phyloP scores from a whole-genome alignment of 768 basidiomycete genomes.

The Daedalea quercina region DNA sequence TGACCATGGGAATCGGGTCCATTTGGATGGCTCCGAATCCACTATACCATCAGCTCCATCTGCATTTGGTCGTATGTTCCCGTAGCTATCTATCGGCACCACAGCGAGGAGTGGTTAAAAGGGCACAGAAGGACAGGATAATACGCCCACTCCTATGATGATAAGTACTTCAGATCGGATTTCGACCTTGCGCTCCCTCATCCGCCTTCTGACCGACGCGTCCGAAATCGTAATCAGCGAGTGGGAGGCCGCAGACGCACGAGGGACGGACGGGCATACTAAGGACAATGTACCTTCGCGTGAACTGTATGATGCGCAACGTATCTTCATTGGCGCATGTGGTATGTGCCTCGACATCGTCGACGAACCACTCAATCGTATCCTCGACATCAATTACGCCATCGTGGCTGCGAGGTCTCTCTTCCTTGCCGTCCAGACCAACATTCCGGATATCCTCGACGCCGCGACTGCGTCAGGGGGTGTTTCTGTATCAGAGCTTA shows the following conservation, averaged over 20 bases:
- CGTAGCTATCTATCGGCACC: too few species aligned
- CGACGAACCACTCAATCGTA: constrained; percentile 1
- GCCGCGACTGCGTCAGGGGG: not conserved
- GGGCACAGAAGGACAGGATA: too few species aligned
- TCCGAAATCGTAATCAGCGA: constrained; percentile 5
- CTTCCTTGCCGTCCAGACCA: constrained; percentile 1
- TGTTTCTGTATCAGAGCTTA: not conserved
- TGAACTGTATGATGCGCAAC: not conserved
- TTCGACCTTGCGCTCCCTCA: not conserved
- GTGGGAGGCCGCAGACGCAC: constrained; percentile 1
- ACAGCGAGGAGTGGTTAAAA: too few species aligned
- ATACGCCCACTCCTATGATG: too few species aligned
- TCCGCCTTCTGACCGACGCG: constrained; percentile 1
- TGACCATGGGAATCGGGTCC: too few species aligned
- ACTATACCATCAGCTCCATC: too few species aligned
- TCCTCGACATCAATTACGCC: constrained; percentile 1
- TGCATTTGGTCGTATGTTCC: too few species aligned
- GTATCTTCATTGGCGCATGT: not conserved
- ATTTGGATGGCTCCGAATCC: too few species aligned
- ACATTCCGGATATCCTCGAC: constrained; percentile 4
- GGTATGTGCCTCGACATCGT: constrained; percentile 3
- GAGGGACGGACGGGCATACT: not conserved
- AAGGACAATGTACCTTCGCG: not conserved
- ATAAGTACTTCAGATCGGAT: too few species aligned
- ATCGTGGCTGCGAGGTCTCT: constrained; percentile 1